Evolutionary conservation across 2,329 filamentous ascomycete species (phyloP).

Genomic region (Fusarium solani-melongenae): DNA sequence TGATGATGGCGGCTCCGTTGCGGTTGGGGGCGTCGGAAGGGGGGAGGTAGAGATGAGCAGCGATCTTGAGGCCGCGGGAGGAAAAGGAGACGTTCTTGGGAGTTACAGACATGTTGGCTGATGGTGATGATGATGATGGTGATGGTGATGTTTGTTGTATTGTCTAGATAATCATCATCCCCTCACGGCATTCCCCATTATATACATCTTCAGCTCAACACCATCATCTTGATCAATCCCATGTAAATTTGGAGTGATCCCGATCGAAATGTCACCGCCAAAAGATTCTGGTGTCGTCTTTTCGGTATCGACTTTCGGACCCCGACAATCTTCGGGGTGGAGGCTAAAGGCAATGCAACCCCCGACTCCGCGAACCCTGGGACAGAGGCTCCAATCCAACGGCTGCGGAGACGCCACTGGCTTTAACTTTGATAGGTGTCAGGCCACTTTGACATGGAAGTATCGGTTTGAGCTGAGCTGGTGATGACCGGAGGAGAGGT

Average conservation of each 20-base stretch:
- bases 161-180: background rate
- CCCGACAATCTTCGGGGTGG: background rate
- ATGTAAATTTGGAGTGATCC: background rate
- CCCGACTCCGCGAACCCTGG: background rate
- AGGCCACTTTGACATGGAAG: background rate
- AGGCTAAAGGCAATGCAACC: background rate
- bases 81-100: background rate
- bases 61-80: background rate
- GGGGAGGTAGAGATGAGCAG: background rate
- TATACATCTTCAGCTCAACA: background rate
- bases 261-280: background rate
- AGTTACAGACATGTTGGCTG: background rate
- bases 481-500: background rate
- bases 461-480: background rate
- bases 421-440: background rate
- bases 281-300: background rate
- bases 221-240: background rate
- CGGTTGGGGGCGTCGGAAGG: background rate
- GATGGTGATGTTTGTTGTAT: background rate
- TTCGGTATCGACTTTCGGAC: background rate
- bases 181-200: background rate
- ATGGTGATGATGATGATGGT: background rate
- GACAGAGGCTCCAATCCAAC: background rate
- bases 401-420: background rate
- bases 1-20: conserved; percentile 1